Evolutionary conservation across 768 basidiomycete genomes (phyloP), one percentile per base, ranked within the genome.

Genomic region (Tricholoma hemisulphureum): DNA sequence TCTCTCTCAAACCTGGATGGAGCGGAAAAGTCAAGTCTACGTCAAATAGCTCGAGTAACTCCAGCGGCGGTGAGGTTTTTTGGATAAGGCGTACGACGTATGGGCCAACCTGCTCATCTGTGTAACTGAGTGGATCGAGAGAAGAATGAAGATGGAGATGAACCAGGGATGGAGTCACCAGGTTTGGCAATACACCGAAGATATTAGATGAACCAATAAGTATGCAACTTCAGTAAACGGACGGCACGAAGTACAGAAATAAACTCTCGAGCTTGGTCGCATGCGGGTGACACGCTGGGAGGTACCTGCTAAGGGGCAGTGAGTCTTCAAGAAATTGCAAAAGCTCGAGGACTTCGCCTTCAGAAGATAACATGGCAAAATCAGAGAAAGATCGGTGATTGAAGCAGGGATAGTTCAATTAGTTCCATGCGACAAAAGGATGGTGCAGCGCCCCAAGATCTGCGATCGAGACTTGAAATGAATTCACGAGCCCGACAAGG

Each of bases 71-170:
- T 13, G 65, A 63, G 14, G 72, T 63, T 37, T 63, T 41, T 54
- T 58, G 60, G 18, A 72, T 55, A 52, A 68, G 67, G 58, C 50
- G 51, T 55, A 39, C 24, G 23, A 64, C 20, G 37, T 58, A 58
- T 21, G 63, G 59, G 7, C 71, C 75, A 37, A 72, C 69, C 31
- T 65, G 63, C 34, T 69, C 70, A 55, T 76, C 69, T 23, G 72
- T 68, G 56, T 65, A 71, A 34, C 73, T 61, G 20, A 65, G 48
- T 23, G 75, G 62, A 16, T 70, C 73, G 2, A 67, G 61, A 39
- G 75, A 69, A 28, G 77, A 79, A 26, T 75, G 77, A 49, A 84
- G 75, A 58, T 71, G 70, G 31, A 82, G 73, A 46, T 56, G 61
- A 26, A 58, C 69, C 16, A 83, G 71, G 13, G 58, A 55, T 10